Conservation (phyloP, 768 basidiomycete genomes). For the Baorangia bicolor region DNA sequence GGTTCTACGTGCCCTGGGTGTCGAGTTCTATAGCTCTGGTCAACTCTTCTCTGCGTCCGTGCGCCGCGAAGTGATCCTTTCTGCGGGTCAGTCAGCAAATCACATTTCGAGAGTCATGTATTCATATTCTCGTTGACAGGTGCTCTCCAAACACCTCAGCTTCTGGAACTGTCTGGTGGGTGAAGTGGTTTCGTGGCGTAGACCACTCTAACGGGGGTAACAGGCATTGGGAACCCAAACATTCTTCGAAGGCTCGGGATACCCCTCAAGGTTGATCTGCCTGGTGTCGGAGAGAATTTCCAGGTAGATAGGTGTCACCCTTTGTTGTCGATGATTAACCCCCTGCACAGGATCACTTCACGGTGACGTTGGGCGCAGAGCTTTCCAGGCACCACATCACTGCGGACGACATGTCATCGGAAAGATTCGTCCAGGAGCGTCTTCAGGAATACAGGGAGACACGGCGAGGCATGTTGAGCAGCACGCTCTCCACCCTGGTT, state of each 20-base stretch:
- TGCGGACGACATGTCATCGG: constrained; percentile 11
- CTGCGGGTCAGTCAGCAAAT: constrained; percentile 9
- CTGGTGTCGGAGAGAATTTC: constrained; percentile 38
- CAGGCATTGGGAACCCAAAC: constrained; percentile 14
- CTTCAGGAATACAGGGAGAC: constrained; percentile 12
- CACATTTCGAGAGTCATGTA: not conserved
- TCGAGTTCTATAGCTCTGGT: constrained; percentile 22
- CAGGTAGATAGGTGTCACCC: constrained; percentile 11
- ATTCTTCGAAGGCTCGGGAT: constrained; percentile 19
- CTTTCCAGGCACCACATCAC: constrained; percentile 9
- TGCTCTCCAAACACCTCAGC: constrained; percentile 34
- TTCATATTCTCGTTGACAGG: constrained; percentile 10
- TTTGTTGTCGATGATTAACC: not conserved
- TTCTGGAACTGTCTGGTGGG: constrained; percentile 34
- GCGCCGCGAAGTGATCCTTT: constrained; percentile 21
- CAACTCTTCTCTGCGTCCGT: constrained; percentile 16
- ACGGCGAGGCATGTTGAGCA: constrained; percentile 12
- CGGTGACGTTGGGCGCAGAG: constrained; percentile 16
- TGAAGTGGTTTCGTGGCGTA: no score
- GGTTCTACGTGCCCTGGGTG: constrained; percentile 14
- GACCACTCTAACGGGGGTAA: not conserved
- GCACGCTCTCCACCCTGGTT: constrained; percentile 14
- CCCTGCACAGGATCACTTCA: constrained; percentile 11
- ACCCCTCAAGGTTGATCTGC: constrained; percentile 32
- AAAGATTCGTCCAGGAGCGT: constrained; percentile 5